A percentile compares a stretch with the other conserved stretches of the same genome.
phyloP scores from a whole-genome alignment of 1,139 yeast genomes.

The Torulaspora globosa region DNA sequence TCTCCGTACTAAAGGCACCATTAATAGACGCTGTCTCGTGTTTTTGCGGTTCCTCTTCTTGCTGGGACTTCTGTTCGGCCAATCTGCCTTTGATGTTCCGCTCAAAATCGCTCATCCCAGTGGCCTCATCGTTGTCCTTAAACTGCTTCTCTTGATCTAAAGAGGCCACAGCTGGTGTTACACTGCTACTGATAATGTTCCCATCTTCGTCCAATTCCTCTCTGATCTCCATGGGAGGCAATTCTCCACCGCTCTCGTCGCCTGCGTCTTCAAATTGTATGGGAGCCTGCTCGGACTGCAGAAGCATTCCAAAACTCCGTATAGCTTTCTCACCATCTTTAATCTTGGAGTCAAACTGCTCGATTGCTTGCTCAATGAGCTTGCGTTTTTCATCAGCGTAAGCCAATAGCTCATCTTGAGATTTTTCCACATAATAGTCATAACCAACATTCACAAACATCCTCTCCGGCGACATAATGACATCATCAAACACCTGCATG shows the following conservation, averaged over 20 bases:
- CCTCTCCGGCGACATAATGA: constrained; percentile 35
- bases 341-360: constrained; percentile 43
- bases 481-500: constrained; percentile 37
- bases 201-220: constrained; percentile 85
- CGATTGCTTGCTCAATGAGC: constrained; percentile 41
- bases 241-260: constrained; percentile 37
- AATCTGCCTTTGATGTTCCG: constrained; percentile 21
- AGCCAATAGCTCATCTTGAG: constrained; percentile 43
- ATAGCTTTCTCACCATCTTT: constrained; percentile 41
- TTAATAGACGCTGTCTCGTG: background rate
- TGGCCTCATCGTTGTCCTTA: background rate
- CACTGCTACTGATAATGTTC: constrained; percentile 47
- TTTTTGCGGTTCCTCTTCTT: constrained; percentile 4
- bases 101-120: constrained; percentile 16
- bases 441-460: constrained; percentile 53
- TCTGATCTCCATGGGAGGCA: constrained; percentile 74
- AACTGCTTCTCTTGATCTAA: background rate
- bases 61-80: background rate
- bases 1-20: constrained; percentile 45
- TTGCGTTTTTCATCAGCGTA: constrained; percentile 44
- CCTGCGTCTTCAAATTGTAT: constrained; percentile 16
- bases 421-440: constrained; percentile 55
- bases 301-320: constrained; percentile 38
- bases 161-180: constrained; percentile 34
- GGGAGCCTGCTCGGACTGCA: constrained; percentile 8